phyloP scores from a whole-genome alignment of 768 basidiomycete genomes.

The Suillus sp. region DNA sequence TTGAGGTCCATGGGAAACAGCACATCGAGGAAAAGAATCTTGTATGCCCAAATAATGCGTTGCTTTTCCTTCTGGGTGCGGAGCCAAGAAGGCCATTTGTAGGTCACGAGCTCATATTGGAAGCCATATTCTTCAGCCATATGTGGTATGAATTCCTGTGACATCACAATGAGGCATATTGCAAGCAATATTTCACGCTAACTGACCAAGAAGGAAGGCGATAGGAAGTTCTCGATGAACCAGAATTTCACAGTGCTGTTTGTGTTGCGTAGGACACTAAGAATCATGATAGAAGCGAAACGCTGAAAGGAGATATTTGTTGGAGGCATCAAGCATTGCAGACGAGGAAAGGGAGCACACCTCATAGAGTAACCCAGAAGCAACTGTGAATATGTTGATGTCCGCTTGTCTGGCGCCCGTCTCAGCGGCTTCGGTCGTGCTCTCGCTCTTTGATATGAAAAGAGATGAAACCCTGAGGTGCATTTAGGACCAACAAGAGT shows the following conservation, averaged over 20 bases:
- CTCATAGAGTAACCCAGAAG: conserved; percentile 95
- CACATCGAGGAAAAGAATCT: conserved; percentile 98
- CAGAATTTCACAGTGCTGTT: conserved; percentile 97
- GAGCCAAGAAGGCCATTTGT: conserved; percentile 99
- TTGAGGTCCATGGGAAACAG: conserved; percentile 99
- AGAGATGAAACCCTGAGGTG: conserved; percentile 46
- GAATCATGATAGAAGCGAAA: conserved; percentile 97
- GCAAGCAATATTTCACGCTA: not conserved
- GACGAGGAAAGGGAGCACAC: conserved; percentile 42
- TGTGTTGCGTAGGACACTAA: conserved; percentile 93
- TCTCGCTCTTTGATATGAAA: conserved; percentile 36
- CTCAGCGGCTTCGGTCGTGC: conserved; percentile 28
- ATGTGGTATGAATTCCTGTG: conserved; percentile 91
- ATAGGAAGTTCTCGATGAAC: conserved; percentile 99
- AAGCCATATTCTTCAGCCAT: conserved; percentile 90
- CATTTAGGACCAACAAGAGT: conserved; percentile 20
- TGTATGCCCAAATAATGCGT: conserved; percentile 98
- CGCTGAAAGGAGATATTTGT: conserved; percentile 51
- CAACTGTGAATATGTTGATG: conserved; percentile 99
- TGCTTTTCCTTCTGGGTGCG: conserved; percentile 98
- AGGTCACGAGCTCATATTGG: conserved; percentile 96
- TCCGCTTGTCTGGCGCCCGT: conserved; percentile 63
- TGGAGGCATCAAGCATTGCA: conserved; percentile 9
- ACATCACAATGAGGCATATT: not conserved
- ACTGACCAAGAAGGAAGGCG: conserved; percentile 90